phyloP scores from a whole-genome alignment of 495 filamentous ascomycete species.

The Annulohypoxylon maeteangense region DNA sequence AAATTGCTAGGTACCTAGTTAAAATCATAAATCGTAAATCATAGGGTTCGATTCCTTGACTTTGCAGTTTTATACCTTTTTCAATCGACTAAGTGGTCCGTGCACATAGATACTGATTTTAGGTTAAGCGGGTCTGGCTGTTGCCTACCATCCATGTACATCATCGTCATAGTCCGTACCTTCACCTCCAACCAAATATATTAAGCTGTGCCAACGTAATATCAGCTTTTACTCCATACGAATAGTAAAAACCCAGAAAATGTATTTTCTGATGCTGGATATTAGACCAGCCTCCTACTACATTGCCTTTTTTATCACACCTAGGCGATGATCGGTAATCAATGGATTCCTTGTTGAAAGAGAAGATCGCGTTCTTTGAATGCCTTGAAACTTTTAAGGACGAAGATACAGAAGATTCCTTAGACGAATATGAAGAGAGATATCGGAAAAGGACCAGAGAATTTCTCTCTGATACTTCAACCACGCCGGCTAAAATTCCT shows the following conservation, averaged over 20 bases:
- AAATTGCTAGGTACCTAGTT: too few species aligned
- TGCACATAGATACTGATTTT: too few species aligned
- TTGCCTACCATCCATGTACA: too few species aligned
- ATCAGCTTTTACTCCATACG: not conserved
- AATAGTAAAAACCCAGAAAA: not conserved
- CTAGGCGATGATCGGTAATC: not conserved
- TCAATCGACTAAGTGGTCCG: too few species aligned
- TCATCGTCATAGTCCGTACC: too few species aligned
- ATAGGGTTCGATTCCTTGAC: too few species aligned
- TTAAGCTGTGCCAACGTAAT: not conserved
- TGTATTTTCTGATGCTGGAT: conserved; percentile 1
- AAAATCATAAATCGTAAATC: too few species aligned
- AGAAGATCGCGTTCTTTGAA: conserved; percentile 47
- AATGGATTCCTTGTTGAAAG: conserved; percentile 41
- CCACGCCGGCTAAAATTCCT: conserved; percentile 3
- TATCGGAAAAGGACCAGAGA: conserved; percentile 33
- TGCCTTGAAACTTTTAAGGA: conserved; percentile 21
- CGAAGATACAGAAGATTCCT: conserved; percentile 31
- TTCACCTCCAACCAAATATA: not conserved
- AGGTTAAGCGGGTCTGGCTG: too few species aligned
- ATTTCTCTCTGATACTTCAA: conserved; percentile 23
- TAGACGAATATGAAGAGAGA: conserved; percentile 34
- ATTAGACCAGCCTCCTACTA: not conserved
- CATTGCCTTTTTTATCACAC: not conserved
- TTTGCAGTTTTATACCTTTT: too few species aligned